phyloP scores from a whole-genome alignment of 116 monocot species.

The Iris pallida region DNA sequence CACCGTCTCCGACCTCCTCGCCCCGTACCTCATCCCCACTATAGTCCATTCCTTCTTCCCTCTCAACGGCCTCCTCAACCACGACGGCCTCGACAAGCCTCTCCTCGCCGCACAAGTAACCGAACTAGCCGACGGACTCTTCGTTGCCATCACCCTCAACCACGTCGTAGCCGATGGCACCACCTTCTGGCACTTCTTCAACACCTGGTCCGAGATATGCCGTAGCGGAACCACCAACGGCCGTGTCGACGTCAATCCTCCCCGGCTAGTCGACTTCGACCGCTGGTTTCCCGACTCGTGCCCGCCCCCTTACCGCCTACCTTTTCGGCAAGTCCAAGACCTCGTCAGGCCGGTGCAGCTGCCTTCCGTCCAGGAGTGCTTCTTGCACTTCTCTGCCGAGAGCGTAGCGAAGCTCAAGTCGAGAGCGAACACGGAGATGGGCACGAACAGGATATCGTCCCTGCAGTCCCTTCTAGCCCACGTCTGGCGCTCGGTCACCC shows the following conservation, averaged over 20 bases:
- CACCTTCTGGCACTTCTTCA: neutral
- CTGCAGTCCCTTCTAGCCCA: conserved; percentile 2
- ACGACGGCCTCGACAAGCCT: neutral
- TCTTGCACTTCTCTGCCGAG: no score
- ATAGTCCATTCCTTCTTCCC: no score
- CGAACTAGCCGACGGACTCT: neutral
- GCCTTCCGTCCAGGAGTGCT: no score
- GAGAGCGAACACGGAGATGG: no score
- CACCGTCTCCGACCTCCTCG: neutral
- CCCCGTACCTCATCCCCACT: no score
- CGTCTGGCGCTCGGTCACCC: neutral
- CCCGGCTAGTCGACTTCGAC: neutral
- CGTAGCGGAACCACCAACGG: neutral
- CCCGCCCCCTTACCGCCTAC: neutral
- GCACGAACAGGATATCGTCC: neutral
- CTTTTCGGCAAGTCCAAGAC: neutral
- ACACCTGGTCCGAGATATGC: conserved; percentile 1
- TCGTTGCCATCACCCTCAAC: neutral
- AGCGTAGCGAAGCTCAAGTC: no score
- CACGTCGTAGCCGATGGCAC: neutral
- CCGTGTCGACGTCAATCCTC: neutral
- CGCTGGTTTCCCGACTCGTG: neutral
- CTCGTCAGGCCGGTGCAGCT: no score
- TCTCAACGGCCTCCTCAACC: no score
- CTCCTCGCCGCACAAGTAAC: neutral